Percentiles rank a stretch among this genome's conserved stretches.
Evolutionary conservation across 805 yeast species (phyloP).

Genomic region (Kodamaea laetipori): DNA sequence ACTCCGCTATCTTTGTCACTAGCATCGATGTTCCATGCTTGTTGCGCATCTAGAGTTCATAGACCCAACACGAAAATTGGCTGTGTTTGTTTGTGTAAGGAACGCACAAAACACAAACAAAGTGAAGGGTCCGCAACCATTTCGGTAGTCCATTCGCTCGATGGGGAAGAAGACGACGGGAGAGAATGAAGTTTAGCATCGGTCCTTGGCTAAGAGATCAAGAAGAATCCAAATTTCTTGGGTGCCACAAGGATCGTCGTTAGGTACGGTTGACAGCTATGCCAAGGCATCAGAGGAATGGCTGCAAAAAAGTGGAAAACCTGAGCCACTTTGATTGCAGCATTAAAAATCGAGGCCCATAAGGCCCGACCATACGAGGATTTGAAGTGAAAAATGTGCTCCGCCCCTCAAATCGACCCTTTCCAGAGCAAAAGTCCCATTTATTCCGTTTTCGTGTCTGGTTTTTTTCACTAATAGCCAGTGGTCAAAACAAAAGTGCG

Average conservation of each 20-base stretch:
- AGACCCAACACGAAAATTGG: too few relatives aligned
- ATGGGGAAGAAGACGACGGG: neutral
- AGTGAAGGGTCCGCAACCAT: slow-evolving; percentile 3
- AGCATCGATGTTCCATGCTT: too few relatives aligned
- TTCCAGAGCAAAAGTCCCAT: neutral
- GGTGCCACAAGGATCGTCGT: neutral
- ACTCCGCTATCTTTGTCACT: too few relatives aligned
- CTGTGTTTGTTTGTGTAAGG: neutral
- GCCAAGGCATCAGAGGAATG: neutral
- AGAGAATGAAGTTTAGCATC: neutral
- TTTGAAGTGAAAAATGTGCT: neutral
- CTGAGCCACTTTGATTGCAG: neutral
- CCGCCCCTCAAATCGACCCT: slow-evolving; percentile 4
- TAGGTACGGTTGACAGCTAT: neutral
- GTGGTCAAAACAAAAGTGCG: slow-evolving; percentile 1
- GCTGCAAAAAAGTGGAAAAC: slow-evolving; percentile 1
- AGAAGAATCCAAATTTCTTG: neutral
- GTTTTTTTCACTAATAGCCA: neutral
- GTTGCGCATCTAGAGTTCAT: too few relatives aligned
- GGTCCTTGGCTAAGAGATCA: neutral
- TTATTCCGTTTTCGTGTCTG: slow-evolving; percentile 2
- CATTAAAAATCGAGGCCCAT: neutral
- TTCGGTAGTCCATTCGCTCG: neutral
- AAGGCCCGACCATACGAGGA: neutral
- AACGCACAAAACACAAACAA: slow-evolving; percentile 3